Percentiles rank a stretch among this genome's conserved stretches.
Evolutionary conservation across 2,329 filamentous ascomycete genomes (phyloP).

Genomic region (Hymenoscyphus repandus): DNA sequence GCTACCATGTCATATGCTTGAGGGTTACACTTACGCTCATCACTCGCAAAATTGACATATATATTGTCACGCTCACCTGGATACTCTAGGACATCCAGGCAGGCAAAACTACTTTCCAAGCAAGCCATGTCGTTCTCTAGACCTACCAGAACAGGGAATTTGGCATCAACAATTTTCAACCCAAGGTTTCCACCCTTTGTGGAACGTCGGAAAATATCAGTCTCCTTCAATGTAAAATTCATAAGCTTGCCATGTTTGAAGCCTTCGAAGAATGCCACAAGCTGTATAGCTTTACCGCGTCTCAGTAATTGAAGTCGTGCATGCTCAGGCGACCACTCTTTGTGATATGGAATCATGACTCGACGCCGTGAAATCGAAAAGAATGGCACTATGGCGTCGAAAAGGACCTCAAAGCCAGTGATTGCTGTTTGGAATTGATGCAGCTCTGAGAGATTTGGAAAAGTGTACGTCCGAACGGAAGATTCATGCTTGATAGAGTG

Average conservation of each 20-base stretch:
- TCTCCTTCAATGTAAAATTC: conserved; percentile 78
- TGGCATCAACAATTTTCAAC: conserved; percentile 77
- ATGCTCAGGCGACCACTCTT: conserved; percentile 76
- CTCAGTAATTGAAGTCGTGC: conserved; percentile 74
- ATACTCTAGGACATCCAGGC: conserved; percentile 80
- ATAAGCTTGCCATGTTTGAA: conserved; percentile 80
- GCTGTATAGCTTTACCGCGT: conserved; percentile 66
- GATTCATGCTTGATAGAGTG: conserved; percentile 47
- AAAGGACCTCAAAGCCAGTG: conserved; percentile 71
- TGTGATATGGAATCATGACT: conserved; percentile 85
- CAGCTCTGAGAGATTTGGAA: conserved; percentile 57
- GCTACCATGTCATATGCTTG: too few species aligned
- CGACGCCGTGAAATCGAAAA: conserved; percentile 76
- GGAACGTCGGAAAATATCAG: conserved; percentile 71
- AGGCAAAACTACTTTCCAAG: conserved; percentile 66
- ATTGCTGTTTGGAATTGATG: conserved; percentile 72
- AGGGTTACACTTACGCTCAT: conserved; percentile 26
- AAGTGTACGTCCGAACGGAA: conserved; percentile 63
- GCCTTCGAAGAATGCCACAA: conserved; percentile 79
- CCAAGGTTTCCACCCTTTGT: conserved; percentile 59
- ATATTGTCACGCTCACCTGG: conserved; percentile 88
- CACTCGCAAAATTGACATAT: conserved; percentile 71
- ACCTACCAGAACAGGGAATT: conserved; percentile 68
- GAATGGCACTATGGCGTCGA: conserved; percentile 61
- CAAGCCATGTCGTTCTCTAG: conserved; percentile 42